Evolutionary conservation across 192 early-diverging fungal genomes (phyloP), one percentile per base, ranked within the genome.

Genomic region (Backusella sp.): DNA sequence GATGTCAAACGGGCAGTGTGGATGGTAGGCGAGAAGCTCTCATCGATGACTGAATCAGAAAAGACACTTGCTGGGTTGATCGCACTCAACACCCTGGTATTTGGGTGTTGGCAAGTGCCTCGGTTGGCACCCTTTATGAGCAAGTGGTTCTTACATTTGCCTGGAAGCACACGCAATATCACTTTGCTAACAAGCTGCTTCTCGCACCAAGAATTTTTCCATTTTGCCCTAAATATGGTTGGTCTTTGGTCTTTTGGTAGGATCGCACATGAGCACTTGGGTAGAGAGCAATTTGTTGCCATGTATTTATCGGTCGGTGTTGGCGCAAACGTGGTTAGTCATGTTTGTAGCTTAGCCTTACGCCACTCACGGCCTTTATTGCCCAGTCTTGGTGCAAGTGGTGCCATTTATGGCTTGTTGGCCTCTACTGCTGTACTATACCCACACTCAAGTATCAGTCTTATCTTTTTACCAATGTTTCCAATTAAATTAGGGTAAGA

Each of bases 131-230:
- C 89, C 1, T 92, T 96, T 56, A 96, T 97, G 94, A 67, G 73
- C 8, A 84, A 87, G 23, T 84, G 89, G 81, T 97, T 97, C 77
- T 72, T 91, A 68, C 94, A 97, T 79, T 86, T 95, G 41, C 93
- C 96, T 9, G 80, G 86, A 6, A 86, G 87, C 2, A 87, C 86
- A 0, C 84, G 84, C 6, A 89, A 90, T 14, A 88, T 92, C 70
- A 97, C 95, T 6, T 71, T 97, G 53, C 71, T 97, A 37, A 95
- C 96, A 1, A 88, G 87, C 39, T 85, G 87, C 28, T 96, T 97
- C 75, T 92, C 90, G 28, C 96, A 97, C 66, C 82, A 87, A 49
- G 86, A 85, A 12, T 46, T 93, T 7, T 83, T 89, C 85, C 96
- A 96, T 79, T 86, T 96, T 68, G 79, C 76, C 7, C 91, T 96